Evolutionary conservation across 2,329 filamentous ascomycete genomes (phyloP).

Genomic region (Coccinonectria pachysandricola): DNA sequence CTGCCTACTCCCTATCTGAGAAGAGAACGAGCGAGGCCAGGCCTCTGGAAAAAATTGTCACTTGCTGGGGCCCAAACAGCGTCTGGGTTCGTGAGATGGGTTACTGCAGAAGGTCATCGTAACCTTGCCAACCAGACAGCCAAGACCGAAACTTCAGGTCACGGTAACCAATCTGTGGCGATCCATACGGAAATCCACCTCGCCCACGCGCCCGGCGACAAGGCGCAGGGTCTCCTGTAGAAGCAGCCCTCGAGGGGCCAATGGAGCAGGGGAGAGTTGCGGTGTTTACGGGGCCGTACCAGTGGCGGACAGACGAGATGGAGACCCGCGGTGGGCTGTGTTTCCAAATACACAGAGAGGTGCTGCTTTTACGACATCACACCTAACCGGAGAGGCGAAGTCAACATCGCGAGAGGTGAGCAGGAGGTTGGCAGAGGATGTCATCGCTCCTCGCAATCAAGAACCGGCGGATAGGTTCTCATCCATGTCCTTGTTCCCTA

Average conservation of each 20-base stretch:
- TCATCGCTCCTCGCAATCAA: too few relatives aligned
- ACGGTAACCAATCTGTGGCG: conserved; percentile 10
- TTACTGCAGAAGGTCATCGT: conserved; percentile 3
- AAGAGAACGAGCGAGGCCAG: conserved; percentile 2
- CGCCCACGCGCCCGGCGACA: conserved; percentile 5
- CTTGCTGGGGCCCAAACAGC: conserved; percentile 7
- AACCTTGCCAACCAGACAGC: conserved; percentile 3
- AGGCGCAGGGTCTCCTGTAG: conserved; percentile 4
- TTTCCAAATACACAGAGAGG: too few relatives aligned
- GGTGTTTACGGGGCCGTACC: conserved; percentile 5
- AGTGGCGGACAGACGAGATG: neutral
- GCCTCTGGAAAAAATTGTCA: conserved; percentile 11
- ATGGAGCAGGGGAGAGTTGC: conserved; percentile 15
- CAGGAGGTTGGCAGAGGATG: neutral
- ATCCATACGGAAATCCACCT: conserved; percentile 8
- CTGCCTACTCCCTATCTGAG: conserved; percentile 1
- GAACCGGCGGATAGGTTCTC: neutral
- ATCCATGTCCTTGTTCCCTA: neutral
- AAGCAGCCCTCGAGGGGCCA: conserved; percentile 8
- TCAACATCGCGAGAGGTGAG: too few relatives aligned
- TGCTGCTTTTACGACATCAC: too few relatives aligned
- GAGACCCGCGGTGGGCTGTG: too few relatives aligned
- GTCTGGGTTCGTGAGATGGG: conserved; percentile 10
- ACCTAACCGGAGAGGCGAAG: too few relatives aligned
- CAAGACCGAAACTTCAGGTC: conserved; percentile 1